Evolutionary conservation across 768 basidiomycete genomes (phyloP), one percentile per base, ranked within the genome.

Genomic region (Lactarius indigo): DNA sequence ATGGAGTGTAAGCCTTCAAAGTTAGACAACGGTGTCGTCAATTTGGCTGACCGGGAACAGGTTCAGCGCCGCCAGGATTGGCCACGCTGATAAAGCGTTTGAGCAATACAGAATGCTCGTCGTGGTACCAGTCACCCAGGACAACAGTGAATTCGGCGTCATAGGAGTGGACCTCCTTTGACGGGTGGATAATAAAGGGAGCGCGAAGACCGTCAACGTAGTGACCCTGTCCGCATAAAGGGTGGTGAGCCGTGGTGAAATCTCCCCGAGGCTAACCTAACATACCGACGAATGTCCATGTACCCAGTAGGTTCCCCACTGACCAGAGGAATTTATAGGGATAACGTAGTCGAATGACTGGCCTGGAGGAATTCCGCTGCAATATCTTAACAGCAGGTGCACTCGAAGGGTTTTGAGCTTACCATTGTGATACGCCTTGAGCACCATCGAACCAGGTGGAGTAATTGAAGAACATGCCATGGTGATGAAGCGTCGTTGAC

Each of bases 141-240:
- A 94, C 74, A 69, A 98, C 80, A 23, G 91, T 96, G 78, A 86
- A 95, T 71, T 98, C 96, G 31, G 89, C 92, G 75, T 98, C 95
- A 76, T 97, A 98, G 12, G 69, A 70, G 75, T 93, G 84, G 23
- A 79, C 81, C 76, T 90, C 89, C 61, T 79, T 80, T 1, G 80
- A 76, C 5, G 88, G 87, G 72, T 91, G 90, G 59, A 98, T 84
- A 58, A 96, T 73, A 55, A 97, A 75, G 1, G 96, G 93, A 0
- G 94, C 83, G n/a, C 95, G 89, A 1, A 98, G 83, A 26, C 96
- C 96, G 71, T 98, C 96, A 57, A 91, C 89, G 72, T 97, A 96
- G 81, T 95, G 92, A 23, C 93, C 91, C 86, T 89, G 70, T 55
- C 37, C 17, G 63, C 55, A 15, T 52, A 41, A 30, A 31, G 3